Evolutionary conservation across 106 monocot genomes (phyloP).

Genomic region (Acanthochlamys bracteata): DNA sequence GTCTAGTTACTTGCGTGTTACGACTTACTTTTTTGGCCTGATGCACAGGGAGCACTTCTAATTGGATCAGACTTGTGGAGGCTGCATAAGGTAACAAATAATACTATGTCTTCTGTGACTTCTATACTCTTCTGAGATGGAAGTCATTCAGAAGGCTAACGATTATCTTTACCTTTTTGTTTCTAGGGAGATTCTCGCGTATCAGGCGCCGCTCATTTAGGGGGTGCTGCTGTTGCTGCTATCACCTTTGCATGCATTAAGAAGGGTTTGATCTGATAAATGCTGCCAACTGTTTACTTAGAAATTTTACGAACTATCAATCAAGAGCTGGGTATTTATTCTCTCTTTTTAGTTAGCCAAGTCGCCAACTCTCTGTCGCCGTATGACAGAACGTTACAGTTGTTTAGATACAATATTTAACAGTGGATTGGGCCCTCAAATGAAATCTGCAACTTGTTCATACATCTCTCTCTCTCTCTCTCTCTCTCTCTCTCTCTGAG

Average conservation of each 20-base stretch:
- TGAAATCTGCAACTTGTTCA: no score
- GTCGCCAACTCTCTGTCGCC: no score
- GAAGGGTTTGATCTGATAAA: slow-evolving; percentile 42
- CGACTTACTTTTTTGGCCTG: not conserved
- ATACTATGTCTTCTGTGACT: no score
- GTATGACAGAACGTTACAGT: no score
- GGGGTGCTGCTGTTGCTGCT: slow-evolving; percentile 60
- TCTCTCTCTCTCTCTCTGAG: no score
- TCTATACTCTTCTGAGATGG: no score
- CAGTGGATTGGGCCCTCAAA: no score
- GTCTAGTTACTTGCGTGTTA: not conserved
- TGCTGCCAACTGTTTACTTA: not conserved
- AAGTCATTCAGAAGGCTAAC: not conserved
- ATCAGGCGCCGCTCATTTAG: slow-evolving; percentile 57
- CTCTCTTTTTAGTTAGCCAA: no score
- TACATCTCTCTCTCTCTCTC: no score
- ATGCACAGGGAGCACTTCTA: slow-evolving; percentile 42
- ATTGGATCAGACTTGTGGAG: slow-evolving; percentile 54
- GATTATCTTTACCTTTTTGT: not conserved
- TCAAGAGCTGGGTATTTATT: no score
- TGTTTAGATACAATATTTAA: no score
- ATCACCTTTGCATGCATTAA: slow-evolving; percentile 42
- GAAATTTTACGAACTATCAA: not conserved
- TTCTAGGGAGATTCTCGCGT: slow-evolving; percentile 37
- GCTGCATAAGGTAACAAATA: slow-evolving; percentile 29